Base-by-base conservation (phyloP, 2,329 filamentous ascomycete species). In the Trichothecium sympodiale region DNA sequence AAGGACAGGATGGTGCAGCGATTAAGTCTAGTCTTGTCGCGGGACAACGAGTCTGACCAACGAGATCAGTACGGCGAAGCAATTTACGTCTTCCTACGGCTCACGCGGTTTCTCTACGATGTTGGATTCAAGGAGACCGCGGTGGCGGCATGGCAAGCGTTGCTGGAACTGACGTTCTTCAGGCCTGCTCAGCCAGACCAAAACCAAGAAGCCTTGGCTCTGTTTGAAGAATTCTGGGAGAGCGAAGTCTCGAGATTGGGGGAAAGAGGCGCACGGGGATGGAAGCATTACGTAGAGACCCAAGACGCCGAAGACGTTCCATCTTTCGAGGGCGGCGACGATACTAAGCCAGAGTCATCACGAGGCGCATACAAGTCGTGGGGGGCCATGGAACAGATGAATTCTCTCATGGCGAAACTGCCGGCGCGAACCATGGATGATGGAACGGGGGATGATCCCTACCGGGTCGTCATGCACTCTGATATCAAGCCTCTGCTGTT, bases 171-270 rank as follows among this genome's bases (percentile, higher is more conserved):
- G 35, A 76, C 74, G 14, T 71, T 86, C 40, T 76, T 75, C 32
- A 64, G 65, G 3, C 77, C 82, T 7, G n/a, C 33, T 4, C 29
- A 50, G 5, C 34, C 59, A 3, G 37, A 47, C n/a, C 32, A 48
- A 29, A 43, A 46, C 2, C 36, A 47, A 9, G 44, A 43, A n/a
- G 39, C 44, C 0, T 29, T 65, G 9, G 51, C 56, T 3, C 50
- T 51, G 0, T 83, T 94, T 41, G 63, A 72, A 33, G 69, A 78
- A 3, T 94, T 91, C 43, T 96, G 91, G 91, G 86, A 94, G 40
- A 83, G 77, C 38, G 89, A 95, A 50, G 68, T 76, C 1, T 65
- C 82, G 1, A 74, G 89, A 5, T 71, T 94, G 36, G 89, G 89
- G 8, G 89, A 96, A 46, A 49, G 59, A 1, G 66, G 64, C 2